A percentile compares a stretch with the other conserved stretches of the same genome.
These are phyloP conservation scores for Acacia concinna DNA, from an alignment of 331 rosid genomes.

Conservation along the genomic window DNA sequence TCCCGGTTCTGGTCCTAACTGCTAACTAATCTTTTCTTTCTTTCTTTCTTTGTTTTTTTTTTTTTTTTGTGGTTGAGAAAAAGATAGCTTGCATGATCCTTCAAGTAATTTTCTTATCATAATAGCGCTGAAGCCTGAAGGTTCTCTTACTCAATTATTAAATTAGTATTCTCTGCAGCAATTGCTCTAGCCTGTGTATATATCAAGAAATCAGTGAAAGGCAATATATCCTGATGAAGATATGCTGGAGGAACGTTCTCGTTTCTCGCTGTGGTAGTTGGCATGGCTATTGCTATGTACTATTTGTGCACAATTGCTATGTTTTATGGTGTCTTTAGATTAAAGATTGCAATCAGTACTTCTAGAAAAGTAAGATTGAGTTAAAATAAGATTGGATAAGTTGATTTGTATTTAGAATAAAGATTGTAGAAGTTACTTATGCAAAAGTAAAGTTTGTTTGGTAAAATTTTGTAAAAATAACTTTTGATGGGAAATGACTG, in stretches of 20 bases:
- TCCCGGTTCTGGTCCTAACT: neutral
- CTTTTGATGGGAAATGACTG: too few relatives aligned
- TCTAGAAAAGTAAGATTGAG: too few relatives aligned
- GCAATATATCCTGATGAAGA: neutral
- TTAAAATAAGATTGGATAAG: too few relatives aligned
- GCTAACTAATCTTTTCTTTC: neutral
- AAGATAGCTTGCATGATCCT: neutral
- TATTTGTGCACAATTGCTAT: neutral
- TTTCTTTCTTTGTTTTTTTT: too few relatives aligned
- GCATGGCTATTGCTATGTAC: neutral
- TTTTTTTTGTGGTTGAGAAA: too few relatives aligned
- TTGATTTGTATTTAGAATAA: too few relatives aligned
- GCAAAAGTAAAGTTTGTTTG: too few relatives aligned
- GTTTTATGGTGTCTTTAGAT: too few relatives aligned
- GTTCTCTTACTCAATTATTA: neutral
- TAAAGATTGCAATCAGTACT: too few relatives aligned
- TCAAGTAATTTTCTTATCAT: neutral
- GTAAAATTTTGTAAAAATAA: too few relatives aligned
- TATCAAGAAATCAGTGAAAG: neutral
- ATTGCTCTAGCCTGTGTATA: neutral
- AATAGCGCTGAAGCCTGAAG: neutral
- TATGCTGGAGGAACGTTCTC: neutral
- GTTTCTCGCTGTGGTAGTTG: neutral
- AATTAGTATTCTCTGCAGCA: neutral
- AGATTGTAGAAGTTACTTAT: too few relatives aligned